Evolutionary conservation across 192 early-diverging fungal species (phyloP).

Genomic region (Backusella psychrophila): DNA sequence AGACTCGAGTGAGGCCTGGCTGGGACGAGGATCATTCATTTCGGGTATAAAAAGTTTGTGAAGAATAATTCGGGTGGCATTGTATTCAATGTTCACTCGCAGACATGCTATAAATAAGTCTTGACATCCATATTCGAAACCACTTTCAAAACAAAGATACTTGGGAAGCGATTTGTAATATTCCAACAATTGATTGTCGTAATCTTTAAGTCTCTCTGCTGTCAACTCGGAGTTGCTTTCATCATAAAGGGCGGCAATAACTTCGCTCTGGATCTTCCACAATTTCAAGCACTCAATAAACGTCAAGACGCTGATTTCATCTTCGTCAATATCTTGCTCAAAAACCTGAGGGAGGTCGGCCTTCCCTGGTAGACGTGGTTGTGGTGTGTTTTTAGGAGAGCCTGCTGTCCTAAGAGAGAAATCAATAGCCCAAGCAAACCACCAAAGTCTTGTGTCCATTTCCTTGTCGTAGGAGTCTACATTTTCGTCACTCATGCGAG

Average conservation of each 20-base stretch:
- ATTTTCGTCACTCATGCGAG: slow-evolving; percentile 27
- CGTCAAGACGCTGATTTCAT: slow-evolving; percentile 25
- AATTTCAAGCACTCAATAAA: slow-evolving; percentile 14
- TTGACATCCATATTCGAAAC: slow-evolving; percentile 36
- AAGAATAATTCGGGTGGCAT: slow-evolving; percentile 37
- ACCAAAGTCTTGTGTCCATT: slow-evolving; percentile 40
- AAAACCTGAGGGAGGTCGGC: slow-evolving; percentile 24
- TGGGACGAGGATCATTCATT: slow-evolving; percentile 15
- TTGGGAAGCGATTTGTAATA: slow-evolving; percentile 17
- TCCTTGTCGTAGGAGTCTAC: slow-evolving; percentile 29
- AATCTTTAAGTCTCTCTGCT: slow-evolving; percentile 21
- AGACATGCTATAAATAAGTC: slow-evolving; percentile 34
- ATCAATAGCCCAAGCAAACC: slow-evolving; percentile 36
- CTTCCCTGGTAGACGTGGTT: slow-evolving; percentile 2
- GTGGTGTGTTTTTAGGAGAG: slow-evolving; percentile 18
- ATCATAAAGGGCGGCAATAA: slow-evolving; percentile 22
- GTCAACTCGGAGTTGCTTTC: slow-evolving; percentile 18
- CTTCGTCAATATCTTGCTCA: slow-evolving; percentile 39
- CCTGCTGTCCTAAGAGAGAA: slow-evolving; percentile 30
- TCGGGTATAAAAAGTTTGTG: slow-evolving; percentile 38
- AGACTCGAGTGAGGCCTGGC: slow-evolving; percentile 19
- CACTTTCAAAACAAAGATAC: slow-evolving; percentile 35
- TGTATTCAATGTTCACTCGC: slow-evolving; percentile 34
- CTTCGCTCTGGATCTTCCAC: slow-evolving; percentile 31
- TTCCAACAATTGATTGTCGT: slow-evolving; percentile 12